phyloP scores from a whole-genome alignment of 305 asterid species.

The Striga hermonthica region DNA sequence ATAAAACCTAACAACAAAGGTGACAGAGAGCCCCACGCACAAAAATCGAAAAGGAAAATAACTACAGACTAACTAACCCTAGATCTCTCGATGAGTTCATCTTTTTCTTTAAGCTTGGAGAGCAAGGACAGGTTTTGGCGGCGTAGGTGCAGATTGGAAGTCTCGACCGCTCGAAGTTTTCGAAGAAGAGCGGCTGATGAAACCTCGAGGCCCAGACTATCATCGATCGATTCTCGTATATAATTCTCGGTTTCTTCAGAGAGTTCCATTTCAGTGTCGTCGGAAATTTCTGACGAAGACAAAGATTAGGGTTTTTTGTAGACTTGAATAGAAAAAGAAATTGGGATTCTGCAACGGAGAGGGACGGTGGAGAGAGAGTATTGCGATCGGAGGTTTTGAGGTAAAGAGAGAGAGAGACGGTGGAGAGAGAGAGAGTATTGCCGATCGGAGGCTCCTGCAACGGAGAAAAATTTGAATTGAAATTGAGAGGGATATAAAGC shows the following conservation, averaged over 20 bases:
- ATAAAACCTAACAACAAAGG: no score
- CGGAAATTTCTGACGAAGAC: not conserved
- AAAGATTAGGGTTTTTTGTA: conserved; percentile 22
- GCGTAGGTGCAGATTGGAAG: conserved; percentile 45
- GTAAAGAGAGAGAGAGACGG: no score
- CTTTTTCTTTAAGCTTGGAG: conserved; percentile 67
- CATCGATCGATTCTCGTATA: conserved; percentile 71
- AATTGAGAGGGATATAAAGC: no score
- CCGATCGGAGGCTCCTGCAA: no score
- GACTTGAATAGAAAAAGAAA: no score
- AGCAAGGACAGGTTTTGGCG: conserved; percentile 52
- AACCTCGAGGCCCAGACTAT: conserved; percentile 65
- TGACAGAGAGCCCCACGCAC: no score
- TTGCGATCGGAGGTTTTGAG: no score
- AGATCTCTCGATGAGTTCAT: conserved; percentile 54
- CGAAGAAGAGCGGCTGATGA: conserved; percentile 51
- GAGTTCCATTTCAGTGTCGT: conserved; percentile 53
- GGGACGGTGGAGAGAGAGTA: no score
- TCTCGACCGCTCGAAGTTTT: conserved; percentile 67
- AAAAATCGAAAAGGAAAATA: not conserved
- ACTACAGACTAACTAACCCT: conserved; percentile 56
- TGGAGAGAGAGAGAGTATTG: no score
- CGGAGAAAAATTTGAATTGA: no score
- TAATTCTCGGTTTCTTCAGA: conserved; percentile 72
- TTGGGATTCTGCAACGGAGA: no score